Base-by-base conservation (phyloP, 148 eudicot species). In the Dysphania ambrosioides region DNA sequence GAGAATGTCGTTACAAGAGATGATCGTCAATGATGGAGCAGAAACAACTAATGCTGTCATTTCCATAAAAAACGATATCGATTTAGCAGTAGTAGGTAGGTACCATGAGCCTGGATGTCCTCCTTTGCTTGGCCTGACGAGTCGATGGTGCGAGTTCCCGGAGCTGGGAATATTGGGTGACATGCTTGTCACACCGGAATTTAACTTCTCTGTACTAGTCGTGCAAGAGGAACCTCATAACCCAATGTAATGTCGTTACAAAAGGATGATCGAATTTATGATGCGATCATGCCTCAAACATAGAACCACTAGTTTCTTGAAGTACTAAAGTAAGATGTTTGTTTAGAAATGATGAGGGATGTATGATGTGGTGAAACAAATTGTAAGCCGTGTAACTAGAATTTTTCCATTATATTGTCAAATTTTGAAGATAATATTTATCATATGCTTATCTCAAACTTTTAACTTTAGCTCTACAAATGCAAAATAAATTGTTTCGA, bases 91-190 rank as follows among this genome's bases (percentile, higher is more conserved):
- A 0, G 75, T 73, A 4, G 79, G 83, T 5, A 80, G 60, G 29
- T 34, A 65, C 38, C 83, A 80, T 75, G 38, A 80, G 59, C 21
- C n/a, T 23, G 32, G 60, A 6, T 56, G 27, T 41, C 8, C 49
- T 2, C 68, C 83, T 3, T 6, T 75, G 26, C 42, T 71, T 26
- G 83, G 83, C 2, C 70, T 80, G n/a, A 24, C 66, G 0, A 47
- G 71, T 34, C 66, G 68, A 8, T 80, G 72, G 76, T 27, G 35
- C 13, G 83, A 80, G 23, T 71, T 56, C 62, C 76, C 79, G 2
- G 83, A 80, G 56, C 34, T 80, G 1, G 83, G 79, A 1, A 27
- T 80, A 31, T 51, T 80, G 35, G 83, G 79, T 26, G 83, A 80
- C 26, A 7, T 76, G 11, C 40, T 75, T 12, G 72, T 78, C 12